These are phyloP conservation scores for Phytophthora cryptogea DNA, from an alignment of 352 stramenopile genomes.

Conservation along the genomic window DNA sequence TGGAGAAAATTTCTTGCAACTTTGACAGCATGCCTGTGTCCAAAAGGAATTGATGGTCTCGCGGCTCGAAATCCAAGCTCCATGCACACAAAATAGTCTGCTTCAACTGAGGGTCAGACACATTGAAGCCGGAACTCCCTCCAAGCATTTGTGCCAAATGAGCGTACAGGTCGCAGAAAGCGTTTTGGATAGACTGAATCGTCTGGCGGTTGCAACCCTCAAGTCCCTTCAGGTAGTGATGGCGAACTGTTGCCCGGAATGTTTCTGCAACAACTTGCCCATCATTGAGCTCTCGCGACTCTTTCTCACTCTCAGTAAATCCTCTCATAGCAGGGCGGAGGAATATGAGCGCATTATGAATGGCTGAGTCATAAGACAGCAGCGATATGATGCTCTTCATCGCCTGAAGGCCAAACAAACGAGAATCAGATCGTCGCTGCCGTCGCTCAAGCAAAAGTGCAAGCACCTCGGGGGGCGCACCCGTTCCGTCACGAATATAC, in stretches of 20 bases:
- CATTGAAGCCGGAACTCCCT: constrained; percentile 29
- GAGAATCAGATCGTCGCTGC: constrained; percentile 70
- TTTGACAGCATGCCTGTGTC: constrained; percentile 78
- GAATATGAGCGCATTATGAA: constrained; percentile 81
- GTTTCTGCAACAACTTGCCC: constrained; percentile 77
- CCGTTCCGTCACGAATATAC: constrained; percentile 85
- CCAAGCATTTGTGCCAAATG: constrained; percentile 65
- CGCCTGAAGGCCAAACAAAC: constrained; percentile 79
- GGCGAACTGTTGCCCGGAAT: constrained; percentile 82
- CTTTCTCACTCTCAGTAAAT: constrained; percentile 86
- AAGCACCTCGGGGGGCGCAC: constrained; percentile 80
- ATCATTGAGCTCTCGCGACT: constrained; percentile 79
- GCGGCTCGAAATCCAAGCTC: constrained; percentile 83
- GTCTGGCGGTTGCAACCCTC: constrained; percentile 78
- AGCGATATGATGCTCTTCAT: constrained; percentile 77
- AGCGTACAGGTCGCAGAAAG: constrained; percentile 81
- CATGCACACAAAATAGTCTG: constrained; percentile 83
- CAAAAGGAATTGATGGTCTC: constrained; percentile 82
- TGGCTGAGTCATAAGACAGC: constrained; percentile 77
- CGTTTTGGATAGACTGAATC: constrained; percentile 56
- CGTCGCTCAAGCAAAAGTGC: constrained; percentile 72
- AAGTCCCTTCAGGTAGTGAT: constrained; percentile 88
- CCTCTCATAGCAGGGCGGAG: constrained; percentile 82
- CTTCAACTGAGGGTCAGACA: constrained; percentile 63
- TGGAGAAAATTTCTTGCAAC: constrained; percentile 77